These are phyloP conservation scores for Gnaphalium uliginosum DNA, from an alignment of 129 eudicot genomes.

Conservation along the genomic window DNA sequence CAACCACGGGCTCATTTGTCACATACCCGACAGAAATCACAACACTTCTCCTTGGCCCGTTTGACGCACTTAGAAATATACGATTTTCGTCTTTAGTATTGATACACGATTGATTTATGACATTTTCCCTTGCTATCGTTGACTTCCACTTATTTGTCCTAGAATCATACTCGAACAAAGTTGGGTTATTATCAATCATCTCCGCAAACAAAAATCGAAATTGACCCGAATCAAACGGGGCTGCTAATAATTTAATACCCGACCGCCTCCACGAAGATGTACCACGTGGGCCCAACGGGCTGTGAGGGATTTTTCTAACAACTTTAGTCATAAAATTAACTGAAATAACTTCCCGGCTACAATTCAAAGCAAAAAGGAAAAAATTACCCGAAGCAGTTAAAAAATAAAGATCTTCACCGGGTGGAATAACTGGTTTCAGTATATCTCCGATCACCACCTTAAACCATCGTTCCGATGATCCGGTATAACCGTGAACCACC, in stretches of 20 bases:
- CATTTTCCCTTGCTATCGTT: slow-evolving; percentile 31
- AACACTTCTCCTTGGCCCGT: slow-evolving; percentile 49
- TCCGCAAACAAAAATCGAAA: slow-evolving; percentile 59
- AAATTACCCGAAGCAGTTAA: slow-evolving; percentile 56
- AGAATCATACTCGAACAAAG: slow-evolving; percentile 55
- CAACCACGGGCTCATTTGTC: slow-evolving; percentile 40
- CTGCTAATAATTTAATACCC: slow-evolving; percentile 56
- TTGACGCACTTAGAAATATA: slow-evolving; percentile 48
- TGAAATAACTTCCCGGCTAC: slow-evolving; percentile 54
- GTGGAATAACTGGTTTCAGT: slow-evolving; percentile 44
- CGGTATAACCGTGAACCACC: slow-evolving; percentile 48
- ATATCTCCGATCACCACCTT: slow-evolving; percentile 49
- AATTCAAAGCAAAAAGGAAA: slow-evolving; percentile 60
- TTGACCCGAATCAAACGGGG: slow-evolving; percentile 32
- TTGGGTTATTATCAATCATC: slow-evolving; percentile 35
- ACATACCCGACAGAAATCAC: slow-evolving; percentile 35
- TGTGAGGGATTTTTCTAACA: slow-evolving; percentile 51
- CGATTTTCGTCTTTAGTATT: not conserved
- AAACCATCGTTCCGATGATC: slow-evolving; percentile 56
- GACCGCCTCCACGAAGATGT: slow-evolving; percentile 70
- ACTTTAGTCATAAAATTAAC: slow-evolving; percentile 50
- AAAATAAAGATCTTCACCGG: slow-evolving; percentile 65
- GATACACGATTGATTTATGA: not conserved
- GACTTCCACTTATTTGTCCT: slow-evolving; percentile 48
- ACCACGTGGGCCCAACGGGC: slow-evolving; percentile 75